Conservation (phyloP, 1,284 basidiomycete genomes). For the Trametes sp. region DNA sequence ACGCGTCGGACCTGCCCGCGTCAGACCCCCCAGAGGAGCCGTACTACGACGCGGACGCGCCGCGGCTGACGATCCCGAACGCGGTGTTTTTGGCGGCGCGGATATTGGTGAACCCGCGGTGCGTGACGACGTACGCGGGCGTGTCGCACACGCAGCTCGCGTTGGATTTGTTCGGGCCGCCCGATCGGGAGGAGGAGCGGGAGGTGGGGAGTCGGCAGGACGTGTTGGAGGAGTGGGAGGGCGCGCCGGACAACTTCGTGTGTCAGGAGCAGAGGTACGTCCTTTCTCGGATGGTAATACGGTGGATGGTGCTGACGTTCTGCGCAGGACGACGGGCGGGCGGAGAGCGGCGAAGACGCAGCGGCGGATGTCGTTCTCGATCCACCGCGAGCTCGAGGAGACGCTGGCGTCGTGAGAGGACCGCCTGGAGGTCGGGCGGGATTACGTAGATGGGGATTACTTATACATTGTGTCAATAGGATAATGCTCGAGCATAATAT, state of each 20-base stretch:
- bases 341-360: conserved; percentile 91
- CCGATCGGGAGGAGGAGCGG: conserved; percentile 66
- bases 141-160: conserved; percentile 94
- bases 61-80: conserved; percentile 80
- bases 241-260: conserved; percentile 93
- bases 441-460: not conserved
- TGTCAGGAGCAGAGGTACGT: conserved; percentile 91
- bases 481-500: not conserved
- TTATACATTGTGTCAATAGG: not conserved
- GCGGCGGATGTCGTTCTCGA: conserved; percentile 84
- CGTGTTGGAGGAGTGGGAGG: conserved; percentile 91
- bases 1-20: conserved; percentile 67
- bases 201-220: conserved; percentile 68
- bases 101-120: conserved; percentile 93
- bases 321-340: conserved; percentile 81
- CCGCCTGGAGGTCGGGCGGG: not conserved
- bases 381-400: conserved; percentile 72
- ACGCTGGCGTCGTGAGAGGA: conserved; percentile 24
- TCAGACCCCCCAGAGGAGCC: conserved; percentile 47
- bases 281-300: not conserved
- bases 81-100: conserved; percentile 85
- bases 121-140: conserved; percentile 95
- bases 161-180: conserved; percentile 84
- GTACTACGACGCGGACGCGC: conserved; percentile 30
- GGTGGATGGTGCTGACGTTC: conserved; percentile 20